These are phyloP conservation scores for Turnera subulata DNA, from an alignment of 345 rosid genomes.

Conservation along the genomic window DNA sequence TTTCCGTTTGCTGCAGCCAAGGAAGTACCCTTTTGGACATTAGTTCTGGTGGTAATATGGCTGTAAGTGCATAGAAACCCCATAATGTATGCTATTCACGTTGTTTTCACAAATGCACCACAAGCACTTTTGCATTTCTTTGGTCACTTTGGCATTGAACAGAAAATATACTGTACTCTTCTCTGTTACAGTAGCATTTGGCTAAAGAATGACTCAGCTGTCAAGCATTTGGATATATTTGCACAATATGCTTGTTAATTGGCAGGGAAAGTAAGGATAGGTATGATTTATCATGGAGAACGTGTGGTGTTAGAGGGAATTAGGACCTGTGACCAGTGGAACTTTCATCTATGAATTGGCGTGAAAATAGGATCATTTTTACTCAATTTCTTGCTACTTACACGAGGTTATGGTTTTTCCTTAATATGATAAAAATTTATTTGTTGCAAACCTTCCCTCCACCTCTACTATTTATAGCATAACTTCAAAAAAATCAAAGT, in stretches of 20 bases:
- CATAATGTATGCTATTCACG: not conserved
- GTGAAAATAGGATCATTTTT: too few species aligned
- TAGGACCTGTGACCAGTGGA: too few species aligned
- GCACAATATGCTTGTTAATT: not conserved
- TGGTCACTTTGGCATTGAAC: not conserved
- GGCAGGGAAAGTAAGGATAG: not conserved
- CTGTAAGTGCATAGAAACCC: slow-evolving; percentile 39
- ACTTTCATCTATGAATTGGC: too few species aligned
- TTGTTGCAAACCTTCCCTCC: too few species aligned
- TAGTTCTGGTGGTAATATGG: slow-evolving; percentile 72
- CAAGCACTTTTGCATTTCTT: not conserved
- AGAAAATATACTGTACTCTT: not conserved
- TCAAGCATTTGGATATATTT: too few species aligned
- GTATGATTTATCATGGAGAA: not conserved
- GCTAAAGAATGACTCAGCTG: not conserved
- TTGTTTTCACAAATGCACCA: not conserved
- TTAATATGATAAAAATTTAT: too few species aligned
- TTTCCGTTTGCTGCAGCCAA: slow-evolving; percentile 47
- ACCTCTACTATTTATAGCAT: too few species aligned
- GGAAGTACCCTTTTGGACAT: slow-evolving; percentile 77
- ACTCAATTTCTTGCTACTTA: too few species aligned
- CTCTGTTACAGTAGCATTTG: not conserved
- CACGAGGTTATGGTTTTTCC: too few species aligned
- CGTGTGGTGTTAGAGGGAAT: too few species aligned
- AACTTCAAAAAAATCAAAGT: too few species aligned